These are phyloP conservation scores for Mycena pura DNA, from an alignment of 768 basidiomycete genomes.

Conservation along the genomic window DNA sequence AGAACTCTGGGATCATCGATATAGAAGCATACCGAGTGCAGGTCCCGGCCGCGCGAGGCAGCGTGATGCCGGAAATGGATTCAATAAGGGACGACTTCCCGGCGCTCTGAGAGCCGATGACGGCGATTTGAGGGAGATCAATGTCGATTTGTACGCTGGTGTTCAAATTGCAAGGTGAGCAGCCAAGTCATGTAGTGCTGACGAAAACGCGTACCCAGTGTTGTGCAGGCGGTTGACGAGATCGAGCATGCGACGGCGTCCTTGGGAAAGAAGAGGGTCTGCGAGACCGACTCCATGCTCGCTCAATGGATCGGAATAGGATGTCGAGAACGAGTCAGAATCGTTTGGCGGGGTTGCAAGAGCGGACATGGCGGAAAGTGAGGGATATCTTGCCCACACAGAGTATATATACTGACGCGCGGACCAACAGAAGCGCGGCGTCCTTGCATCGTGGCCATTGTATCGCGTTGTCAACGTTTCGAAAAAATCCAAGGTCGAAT, in stretches of 20 bases:
- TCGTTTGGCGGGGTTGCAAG: neutral
- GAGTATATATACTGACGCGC: neutral
- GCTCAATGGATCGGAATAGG: neutral
- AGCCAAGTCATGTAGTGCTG: neutral
- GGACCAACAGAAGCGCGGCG: neutral
- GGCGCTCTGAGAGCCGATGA: constrained; percentile 75
- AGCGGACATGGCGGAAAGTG: neutral
- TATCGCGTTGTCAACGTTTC: neutral
- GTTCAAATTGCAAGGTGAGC: neutral
- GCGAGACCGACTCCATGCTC: constrained; percentile 57
- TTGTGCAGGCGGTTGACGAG: constrained; percentile 64
- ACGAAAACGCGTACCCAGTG: constrained; percentile 55
- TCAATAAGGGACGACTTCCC: constrained; percentile 84
- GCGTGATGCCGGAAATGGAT: constrained; percentile 73
- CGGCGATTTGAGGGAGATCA: constrained; percentile 75
- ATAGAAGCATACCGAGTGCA: constrained; percentile 65
- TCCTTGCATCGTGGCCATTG: neutral
- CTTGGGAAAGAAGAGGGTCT: constrained; percentile 47
- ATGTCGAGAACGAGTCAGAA: neutral
- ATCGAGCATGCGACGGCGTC: constrained; percentile 60
- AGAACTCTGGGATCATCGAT: neutral
- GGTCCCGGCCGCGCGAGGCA: constrained; percentile 63
- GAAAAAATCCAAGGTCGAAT: neutral
- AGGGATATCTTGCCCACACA: neutral
- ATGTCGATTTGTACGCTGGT: constrained; percentile 72